phyloP scores from a whole-genome alignment of 2,329 filamentous ascomycete genomes.

The Beauveria varroae region DNA sequence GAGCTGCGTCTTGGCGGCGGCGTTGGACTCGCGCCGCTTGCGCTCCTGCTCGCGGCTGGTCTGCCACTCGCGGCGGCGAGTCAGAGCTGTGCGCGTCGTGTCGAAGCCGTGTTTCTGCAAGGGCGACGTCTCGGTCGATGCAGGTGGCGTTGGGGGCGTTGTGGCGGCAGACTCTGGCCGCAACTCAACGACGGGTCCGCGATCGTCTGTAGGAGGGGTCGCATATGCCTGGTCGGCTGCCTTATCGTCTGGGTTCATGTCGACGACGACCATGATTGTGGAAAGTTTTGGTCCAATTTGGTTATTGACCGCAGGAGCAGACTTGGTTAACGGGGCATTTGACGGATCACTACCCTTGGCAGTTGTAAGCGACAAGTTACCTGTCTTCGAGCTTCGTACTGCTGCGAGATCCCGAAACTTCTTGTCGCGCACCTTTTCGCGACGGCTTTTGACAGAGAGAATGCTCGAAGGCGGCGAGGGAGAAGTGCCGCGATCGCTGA shows the following conservation, averaged over 20 bases:
- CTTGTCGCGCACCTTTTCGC: slow-evolving; percentile 31
- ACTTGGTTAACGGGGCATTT: not conserved
- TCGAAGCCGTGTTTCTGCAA: slow-evolving; percentile 16
- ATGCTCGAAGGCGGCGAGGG: slow-evolving; percentile 15
- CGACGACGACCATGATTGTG: slow-evolving; percentile 32
- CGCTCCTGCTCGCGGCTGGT: slow-evolving; percentile 22
- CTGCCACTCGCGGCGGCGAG: slow-evolving; percentile 28
- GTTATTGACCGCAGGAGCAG: slow-evolving; percentile 15
- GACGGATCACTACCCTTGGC: not conserved
- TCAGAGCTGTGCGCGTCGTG: slow-evolving; percentile 25
- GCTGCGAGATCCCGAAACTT: slow-evolving; percentile 34
- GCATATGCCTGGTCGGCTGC: not conserved
- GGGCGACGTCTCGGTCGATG: slow-evolving; percentile 23
- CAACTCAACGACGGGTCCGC: not conserved
- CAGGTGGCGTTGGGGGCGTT: slow-evolving; percentile 21
- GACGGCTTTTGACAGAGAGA: slow-evolving; percentile 23
- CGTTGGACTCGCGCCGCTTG: slow-evolving; percentile 16
- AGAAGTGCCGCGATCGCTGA: slow-evolving; percentile 13
- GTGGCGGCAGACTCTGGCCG: not conserved
- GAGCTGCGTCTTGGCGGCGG: slow-evolving; percentile 17
- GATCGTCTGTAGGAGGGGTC: not conserved
- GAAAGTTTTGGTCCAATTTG: slow-evolving; percentile 21
- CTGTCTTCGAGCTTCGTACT: slow-evolving; percentile 13
- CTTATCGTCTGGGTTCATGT: slow-evolving; percentile 22
- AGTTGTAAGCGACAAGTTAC: not conserved